Conservation (phyloP, 176 grass and related monocot genomes). For the Metroxylon sagu region DNA sequence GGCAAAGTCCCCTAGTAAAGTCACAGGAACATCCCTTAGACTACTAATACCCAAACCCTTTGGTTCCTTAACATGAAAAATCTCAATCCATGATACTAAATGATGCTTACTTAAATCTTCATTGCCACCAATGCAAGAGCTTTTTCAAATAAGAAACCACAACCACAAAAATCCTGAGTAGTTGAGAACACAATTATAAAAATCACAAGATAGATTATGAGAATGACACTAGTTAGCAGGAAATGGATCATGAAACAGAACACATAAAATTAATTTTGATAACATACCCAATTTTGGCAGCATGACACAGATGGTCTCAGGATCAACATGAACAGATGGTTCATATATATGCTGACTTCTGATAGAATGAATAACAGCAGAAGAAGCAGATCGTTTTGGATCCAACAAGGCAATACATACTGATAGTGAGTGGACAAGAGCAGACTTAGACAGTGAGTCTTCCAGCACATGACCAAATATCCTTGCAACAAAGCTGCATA, state of each 20-base stretch:
- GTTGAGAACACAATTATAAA: too few relatives aligned
- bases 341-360: conserved; percentile 15
- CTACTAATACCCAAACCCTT: too few relatives aligned
- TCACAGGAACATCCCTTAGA: too few relatives aligned
- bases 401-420: conserved; percentile 21
- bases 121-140: too few relatives aligned
- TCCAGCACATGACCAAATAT: conserved; percentile 23
- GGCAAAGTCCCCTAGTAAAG: too few relatives aligned
- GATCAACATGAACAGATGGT: conserved; percentile 8
- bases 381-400: conserved; percentile 17
- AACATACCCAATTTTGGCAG: conserved; percentile 15
- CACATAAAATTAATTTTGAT: background rate
- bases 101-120: too few relatives aligned
- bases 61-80: too few relatives aligned
- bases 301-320: conserved; percentile 8
- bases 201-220: too few relatives aligned
- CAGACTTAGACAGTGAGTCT: conserved; percentile 10
- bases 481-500: conserved; percentile 14
- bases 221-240: too few relatives aligned
- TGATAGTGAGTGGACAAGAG: conserved; percentile 16
- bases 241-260: background rate
- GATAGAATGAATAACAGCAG: conserved; percentile 5
- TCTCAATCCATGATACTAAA: too few relatives aligned
- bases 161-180: too few relatives aligned
- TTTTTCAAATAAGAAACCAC: too few relatives aligned